Evolutionary conservation across 306 rosid species (phyloP).

Genomic region (Ziziphus jujuba): DNA sequence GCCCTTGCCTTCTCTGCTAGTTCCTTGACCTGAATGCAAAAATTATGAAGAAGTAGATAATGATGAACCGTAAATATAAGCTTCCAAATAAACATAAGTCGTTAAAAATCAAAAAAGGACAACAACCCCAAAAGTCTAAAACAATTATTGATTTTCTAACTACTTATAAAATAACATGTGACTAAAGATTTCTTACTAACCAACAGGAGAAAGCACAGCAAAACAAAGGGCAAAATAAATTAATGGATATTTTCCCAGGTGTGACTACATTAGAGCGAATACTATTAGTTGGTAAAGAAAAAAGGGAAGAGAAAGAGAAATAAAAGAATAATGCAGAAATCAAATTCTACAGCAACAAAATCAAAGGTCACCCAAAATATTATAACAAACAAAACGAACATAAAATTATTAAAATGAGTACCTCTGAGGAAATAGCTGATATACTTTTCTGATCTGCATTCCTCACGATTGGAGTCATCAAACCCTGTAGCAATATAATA

Average conservation of each 20-base stretch:
- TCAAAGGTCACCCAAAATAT: neutral
- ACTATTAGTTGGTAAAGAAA: neutral
- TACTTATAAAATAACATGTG: neutral
- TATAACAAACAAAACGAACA: constrained; percentile 7
- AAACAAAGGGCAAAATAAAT: neutral
- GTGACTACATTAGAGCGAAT: neutral
- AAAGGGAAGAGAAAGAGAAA: neutral
- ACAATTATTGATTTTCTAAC: constrained; percentile 1
- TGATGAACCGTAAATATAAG: constrained; percentile 2
- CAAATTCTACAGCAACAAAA: neutral
- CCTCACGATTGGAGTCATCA: constrained; percentile 92
- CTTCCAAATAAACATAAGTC: neutral
- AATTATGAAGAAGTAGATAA: constrained; percentile 4
- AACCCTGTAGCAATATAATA: constrained; percentile 59
- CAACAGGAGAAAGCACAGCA: neutral
- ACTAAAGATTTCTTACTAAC: constrained; percentile 2
- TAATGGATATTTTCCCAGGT: neutral
- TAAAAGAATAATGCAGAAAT: neutral
- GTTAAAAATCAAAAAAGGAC: neutral
- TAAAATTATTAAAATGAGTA: constrained; percentile 25
- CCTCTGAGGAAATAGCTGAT: constrained; percentile 87
- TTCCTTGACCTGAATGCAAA: constrained; percentile 69
- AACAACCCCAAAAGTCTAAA: neutral
- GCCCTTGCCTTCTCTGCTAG: constrained; percentile 86
- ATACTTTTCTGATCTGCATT: constrained; percentile 94